Evolutionary conservation across 2,329 filamentous ascomycete genomes (phyloP).

Genomic region (Epichloe scottii): DNA sequence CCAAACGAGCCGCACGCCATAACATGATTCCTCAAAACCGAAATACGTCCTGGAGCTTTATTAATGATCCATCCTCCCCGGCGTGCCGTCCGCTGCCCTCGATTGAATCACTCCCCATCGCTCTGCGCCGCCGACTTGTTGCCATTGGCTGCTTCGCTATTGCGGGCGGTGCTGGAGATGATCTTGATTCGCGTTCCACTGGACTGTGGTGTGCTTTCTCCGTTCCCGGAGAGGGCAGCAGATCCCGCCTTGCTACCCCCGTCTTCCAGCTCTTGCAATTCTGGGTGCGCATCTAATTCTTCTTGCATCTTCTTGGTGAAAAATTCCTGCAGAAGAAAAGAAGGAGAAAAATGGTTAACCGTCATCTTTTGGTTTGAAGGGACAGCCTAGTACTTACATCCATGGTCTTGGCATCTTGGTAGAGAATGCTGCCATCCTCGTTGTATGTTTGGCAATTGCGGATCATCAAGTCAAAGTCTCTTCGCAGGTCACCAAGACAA

Average conservation of each 20-base stretch:
- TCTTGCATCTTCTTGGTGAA: slow-evolving; percentile 42
- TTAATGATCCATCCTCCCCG: background rate
- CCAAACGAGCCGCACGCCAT: too few relatives aligned
- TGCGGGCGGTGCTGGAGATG: slow-evolving; percentile 29
- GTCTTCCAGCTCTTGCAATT: slow-evolving; percentile 43
- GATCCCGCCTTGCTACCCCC: slow-evolving; percentile 24
- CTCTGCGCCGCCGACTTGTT: slow-evolving; percentile 32
- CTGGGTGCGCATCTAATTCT: slow-evolving; percentile 39
- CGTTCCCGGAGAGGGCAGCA: slow-evolving; percentile 35
- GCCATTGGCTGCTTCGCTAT: slow-evolving; percentile 21
- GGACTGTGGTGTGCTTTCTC: slow-evolving; percentile 52
- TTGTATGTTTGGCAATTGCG: slow-evolving; percentile 93
- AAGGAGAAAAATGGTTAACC: background rate
- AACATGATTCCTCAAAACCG: background rate
- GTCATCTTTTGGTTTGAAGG: background rate
- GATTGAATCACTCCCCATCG: slow-evolving; percentile 35
- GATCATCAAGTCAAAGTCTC: slow-evolving; percentile 74
- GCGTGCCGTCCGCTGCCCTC: background rate
- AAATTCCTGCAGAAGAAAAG: slow-evolving; percentile 34
- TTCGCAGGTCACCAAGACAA: slow-evolving; percentile 64
- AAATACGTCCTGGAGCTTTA: background rate
- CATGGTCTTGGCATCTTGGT: slow-evolving; percentile 83
- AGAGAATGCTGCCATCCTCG: slow-evolving; percentile 85
- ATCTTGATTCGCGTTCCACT: slow-evolving; percentile 58
- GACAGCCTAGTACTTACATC: slow-evolving; percentile 49